These are phyloP conservation scores for Cyclotella choctawhatcheeana DNA, from an alignment of 108 stramenopile genomes.

Conservation along the genomic window DNA sequence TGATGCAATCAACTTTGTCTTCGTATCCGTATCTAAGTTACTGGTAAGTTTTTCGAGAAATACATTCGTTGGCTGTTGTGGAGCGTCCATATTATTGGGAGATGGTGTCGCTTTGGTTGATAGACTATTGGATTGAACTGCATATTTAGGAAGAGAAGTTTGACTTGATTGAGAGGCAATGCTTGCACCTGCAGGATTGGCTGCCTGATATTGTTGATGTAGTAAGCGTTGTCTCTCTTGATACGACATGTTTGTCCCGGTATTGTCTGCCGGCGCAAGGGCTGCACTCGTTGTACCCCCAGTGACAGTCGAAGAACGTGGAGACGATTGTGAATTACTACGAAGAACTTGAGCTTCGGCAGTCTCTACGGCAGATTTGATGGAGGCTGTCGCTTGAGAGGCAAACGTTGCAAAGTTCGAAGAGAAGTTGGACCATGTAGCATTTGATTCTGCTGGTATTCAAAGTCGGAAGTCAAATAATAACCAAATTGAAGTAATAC, in stretches of 20 bases:
- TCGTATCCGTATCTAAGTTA: slow-evolving; percentile 33
- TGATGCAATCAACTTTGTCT: slow-evolving; percentile 25
- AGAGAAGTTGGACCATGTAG: slow-evolving; percentile 37
- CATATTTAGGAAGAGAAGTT: slow-evolving; percentile 7
- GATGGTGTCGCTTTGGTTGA: not conserved
- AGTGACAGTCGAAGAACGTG: not conserved
- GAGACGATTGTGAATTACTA: slow-evolving; percentile 2
- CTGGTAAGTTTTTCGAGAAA: slow-evolving; percentile 42
- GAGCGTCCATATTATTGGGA: not conserved
- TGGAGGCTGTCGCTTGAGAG: slow-evolving; percentile 56
- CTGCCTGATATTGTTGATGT: slow-evolving; percentile 30
- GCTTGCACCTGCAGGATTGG: slow-evolving; percentile 2
- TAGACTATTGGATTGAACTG: not conserved
- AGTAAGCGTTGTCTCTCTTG: slow-evolving; percentile 35
- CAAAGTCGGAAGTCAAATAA: no score
- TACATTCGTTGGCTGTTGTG: slow-evolving; percentile 1
- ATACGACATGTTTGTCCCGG: slow-evolving; percentile 28
- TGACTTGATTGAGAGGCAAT: slow-evolving; percentile 3
- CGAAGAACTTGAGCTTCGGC: slow-evolving; percentile 23
- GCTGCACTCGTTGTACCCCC: not conserved
- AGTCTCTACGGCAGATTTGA: slow-evolving; percentile 33
- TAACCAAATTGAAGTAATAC: no score
- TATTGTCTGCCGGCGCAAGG: not conserved
- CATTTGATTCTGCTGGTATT: slow-evolving; percentile 1
- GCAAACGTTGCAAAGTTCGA: slow-evolving; percentile 62